phyloP scores from a whole-genome alignment of 306 rosid species.

The Cucurbita pepo region DNA sequence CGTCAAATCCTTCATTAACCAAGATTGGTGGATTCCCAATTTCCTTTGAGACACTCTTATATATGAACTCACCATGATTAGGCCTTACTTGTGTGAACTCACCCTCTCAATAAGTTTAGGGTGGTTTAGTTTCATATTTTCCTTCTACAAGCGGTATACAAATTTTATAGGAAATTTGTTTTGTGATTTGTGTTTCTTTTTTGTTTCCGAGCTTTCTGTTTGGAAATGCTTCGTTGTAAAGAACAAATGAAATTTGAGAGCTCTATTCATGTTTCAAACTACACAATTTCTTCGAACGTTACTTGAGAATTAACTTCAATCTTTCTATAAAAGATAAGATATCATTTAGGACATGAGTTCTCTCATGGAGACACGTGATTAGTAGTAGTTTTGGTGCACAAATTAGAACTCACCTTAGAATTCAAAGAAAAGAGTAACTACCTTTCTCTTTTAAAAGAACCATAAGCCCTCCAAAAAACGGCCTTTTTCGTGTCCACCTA shows the following conservation, averaged over 20 bases:
- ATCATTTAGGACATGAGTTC: not conserved
- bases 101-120: not conserved
- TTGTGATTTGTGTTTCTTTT: not conserved
- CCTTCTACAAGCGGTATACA: not conserved
- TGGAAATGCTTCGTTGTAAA: not conserved
- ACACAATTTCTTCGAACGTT: not conserved
- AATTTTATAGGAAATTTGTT: not conserved
- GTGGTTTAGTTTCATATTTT: too few relatives aligned
- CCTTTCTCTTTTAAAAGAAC: not conserved
- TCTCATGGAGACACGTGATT: not conserved
- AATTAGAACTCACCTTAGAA: not conserved
- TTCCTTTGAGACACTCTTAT: not conserved
- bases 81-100: not conserved
- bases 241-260: not conserved
- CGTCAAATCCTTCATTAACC: conserved; percentile 13
- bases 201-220: not conserved
- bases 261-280: not conserved
- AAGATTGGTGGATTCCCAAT: conserved; percentile 15
- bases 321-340: not conserved
- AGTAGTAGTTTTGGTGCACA: not conserved
- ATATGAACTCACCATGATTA: not conserved
- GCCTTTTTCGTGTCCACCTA: not conserved
- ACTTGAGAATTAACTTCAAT: not conserved
- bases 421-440: not conserved
- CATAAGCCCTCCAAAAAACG: not conserved